Conservation (phyloP, 441 rosid genomes). For the Arabidopsis hybrid region DNA sequence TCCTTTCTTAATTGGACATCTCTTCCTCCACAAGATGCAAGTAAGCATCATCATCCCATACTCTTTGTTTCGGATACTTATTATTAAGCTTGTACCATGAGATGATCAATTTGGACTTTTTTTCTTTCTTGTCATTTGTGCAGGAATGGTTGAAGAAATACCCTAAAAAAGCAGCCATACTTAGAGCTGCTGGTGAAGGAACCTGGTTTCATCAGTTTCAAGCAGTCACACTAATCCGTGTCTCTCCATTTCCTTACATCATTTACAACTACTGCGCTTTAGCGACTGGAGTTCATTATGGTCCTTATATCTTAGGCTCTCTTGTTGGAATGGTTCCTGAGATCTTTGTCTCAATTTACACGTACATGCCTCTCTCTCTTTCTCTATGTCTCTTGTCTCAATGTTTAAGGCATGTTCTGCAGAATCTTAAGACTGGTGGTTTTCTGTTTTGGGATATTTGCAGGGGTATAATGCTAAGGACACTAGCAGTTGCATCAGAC, state of each 20-base stretch:
- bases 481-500: conserved; percentile 91
- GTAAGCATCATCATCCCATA: conserved; percentile 48
- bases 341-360: conserved; percentile 86
- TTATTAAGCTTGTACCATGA: conserved; percentile 1
- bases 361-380: conserved; percentile 61
- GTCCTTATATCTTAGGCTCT: conserved; percentile 90
- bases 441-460: background rate
- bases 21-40: conserved; percentile 86
- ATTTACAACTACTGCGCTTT: conserved; percentile 93
- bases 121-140: conserved; percentile 18
- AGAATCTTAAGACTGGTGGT: conserved; percentile 13
- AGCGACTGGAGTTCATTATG: conserved; percentile 84
- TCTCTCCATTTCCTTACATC: conserved; percentile 96
- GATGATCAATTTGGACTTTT: background rate
- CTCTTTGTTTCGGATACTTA: too few relatives aligned
- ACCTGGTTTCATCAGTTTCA: conserved; percentile 92
- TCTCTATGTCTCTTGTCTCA: background rate
- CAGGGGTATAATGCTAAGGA: conserved; percentile 83
- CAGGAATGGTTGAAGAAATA: conserved; percentile 92
- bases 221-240: conserved; percentile 85
- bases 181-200: conserved; percentile 93
- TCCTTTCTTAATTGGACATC: conserved; percentile 85
- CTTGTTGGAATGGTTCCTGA: conserved; percentile 92
- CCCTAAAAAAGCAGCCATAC: conserved; percentile 88
- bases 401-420: background rate